phyloP scores from a whole-genome alignment of 805 yeast species.

The Spencermartinsiella europaea region DNA sequence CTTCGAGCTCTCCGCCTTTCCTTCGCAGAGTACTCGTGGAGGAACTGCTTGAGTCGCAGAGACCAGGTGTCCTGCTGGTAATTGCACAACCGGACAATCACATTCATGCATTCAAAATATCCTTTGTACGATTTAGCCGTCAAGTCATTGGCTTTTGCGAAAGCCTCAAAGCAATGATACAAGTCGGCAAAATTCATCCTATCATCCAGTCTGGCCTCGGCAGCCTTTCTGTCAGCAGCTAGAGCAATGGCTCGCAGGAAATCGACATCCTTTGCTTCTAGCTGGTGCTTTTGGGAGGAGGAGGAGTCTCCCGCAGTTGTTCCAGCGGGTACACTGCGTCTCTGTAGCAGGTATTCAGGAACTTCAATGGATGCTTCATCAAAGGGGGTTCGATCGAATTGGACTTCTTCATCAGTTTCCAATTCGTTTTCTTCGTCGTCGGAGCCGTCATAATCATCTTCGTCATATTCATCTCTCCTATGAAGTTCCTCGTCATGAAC shows the following conservation, averaged over 20 bases:
- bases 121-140: slow-evolving; percentile 6
- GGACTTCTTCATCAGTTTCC: background rate
- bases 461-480: background rate
- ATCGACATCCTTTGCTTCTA: slow-evolving; percentile 13
- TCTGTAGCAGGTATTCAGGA: background rate
- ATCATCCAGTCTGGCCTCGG: background rate
- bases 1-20: background rate
- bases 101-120: slow-evolving; percentile 17
- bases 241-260: slow-evolving; percentile 16
- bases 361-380: background rate
- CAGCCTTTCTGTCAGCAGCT: slow-evolving; percentile 17
- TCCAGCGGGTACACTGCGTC: background rate
- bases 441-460: background rate
- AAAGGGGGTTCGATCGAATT: background rate
- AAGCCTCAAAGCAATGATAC: slow-evolving; percentile 12
- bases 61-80: slow-evolving; percentile 17
- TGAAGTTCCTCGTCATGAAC: background rate
- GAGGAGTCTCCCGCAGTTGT: no score
- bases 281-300: background rate
- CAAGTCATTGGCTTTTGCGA: slow-evolving; percentile 13
- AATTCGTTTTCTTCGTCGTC: background rate
- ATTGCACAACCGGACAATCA: slow-evolving; percentile 14
- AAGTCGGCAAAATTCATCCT: slow-evolving; percentile 16
- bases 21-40: slow-evolving; percentile 11
- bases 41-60: slow-evolving; percentile 13